Evolutionary conservation across 1,284 basidiomycete genomes (phyloP), one percentile per base, ranked within the genome.

Genomic region (Moesziomyces parantarcticus): DNA sequence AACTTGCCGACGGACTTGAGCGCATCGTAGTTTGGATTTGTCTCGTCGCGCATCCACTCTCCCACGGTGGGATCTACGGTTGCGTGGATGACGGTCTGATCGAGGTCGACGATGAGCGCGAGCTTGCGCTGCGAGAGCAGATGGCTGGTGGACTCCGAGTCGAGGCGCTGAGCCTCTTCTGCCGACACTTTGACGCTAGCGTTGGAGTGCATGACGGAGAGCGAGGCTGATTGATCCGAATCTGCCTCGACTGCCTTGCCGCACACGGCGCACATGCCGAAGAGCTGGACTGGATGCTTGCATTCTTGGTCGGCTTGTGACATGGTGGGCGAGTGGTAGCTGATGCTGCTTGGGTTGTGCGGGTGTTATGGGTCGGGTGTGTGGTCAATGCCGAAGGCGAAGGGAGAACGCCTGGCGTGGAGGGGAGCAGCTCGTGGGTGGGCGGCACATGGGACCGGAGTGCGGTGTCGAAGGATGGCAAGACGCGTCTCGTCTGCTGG

Each of bases 31-130:
- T 96, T 96, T 11, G 93, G 92, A 85, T 95, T 95, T 61, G 86
- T 87, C 56, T 86, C 91, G 81, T 96, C 93, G 1, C 88, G 85
- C 82, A 97, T 92, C 96, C 96, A 98, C 83, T 98, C 95, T 25
- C 94, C 94, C 0, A 98, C 94, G 0, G 96, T 98, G 1, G 97
- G 95, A 84, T 99, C 96, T 36, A 98, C 96, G 0, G 96, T 98
- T 11, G 97, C 96, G 83, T 99, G 96, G 10, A 99, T 94, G 81
- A 99, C 94, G 8, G 96, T 99, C 85, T 99, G 96, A 86, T 99
- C 96, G 42, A 99, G 89, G 86, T 99, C 96, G 77, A 99, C 96
- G 78, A 99, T 97, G 67, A 99, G 89, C 13, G 93, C 93, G 22
- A 99, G 89, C 81, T 91, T 94, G 60, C 90, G 88, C 16, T 89